Conservation (phyloP, 768 basidiomycete genomes). For the Galerina marginata region DNA sequence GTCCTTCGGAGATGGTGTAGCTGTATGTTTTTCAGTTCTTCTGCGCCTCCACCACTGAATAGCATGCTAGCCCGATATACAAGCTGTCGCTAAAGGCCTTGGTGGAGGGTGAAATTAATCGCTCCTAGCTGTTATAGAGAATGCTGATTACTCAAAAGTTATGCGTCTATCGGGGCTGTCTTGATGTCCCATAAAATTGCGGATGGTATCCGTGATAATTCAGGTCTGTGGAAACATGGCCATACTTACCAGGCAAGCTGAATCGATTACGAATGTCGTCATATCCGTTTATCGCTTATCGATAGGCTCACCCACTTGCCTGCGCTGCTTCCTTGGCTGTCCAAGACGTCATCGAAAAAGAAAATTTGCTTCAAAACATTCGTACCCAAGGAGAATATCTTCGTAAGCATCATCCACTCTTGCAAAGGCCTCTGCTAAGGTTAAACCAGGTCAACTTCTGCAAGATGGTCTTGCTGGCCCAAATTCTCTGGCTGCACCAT, state of each 20-base stretch:
- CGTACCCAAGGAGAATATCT: constrained; percentile 66
- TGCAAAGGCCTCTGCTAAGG: constrained; percentile 1
- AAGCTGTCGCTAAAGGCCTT: constrained; percentile 88
- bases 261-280: not conserved
- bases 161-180: constrained; percentile 82
- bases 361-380: constrained; percentile 73
- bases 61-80: constrained; percentile 70
- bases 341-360: constrained; percentile 69
- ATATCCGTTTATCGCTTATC: not conserved
- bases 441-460: constrained; percentile 50
- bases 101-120: constrained; percentile 73
- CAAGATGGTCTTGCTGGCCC: constrained; percentile 57
- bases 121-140: not conserved
- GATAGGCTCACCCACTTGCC: constrained; percentile 71
- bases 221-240: constrained; percentile 82
- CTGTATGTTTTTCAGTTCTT: constrained; percentile 37
- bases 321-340: constrained; percentile 86
- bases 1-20: constrained; percentile 74
- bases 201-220: constrained; percentile 67
- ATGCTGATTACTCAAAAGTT: constrained; percentile 48
- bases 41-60: not conserved
- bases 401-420: constrained; percentile 30
- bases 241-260: constrained; percentile 78
- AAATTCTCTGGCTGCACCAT: constrained; percentile 64
- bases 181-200: constrained; percentile 77